Conservation (phyloP, 768 basidiomycete genomes). For the Auricularia cornea region DNA sequence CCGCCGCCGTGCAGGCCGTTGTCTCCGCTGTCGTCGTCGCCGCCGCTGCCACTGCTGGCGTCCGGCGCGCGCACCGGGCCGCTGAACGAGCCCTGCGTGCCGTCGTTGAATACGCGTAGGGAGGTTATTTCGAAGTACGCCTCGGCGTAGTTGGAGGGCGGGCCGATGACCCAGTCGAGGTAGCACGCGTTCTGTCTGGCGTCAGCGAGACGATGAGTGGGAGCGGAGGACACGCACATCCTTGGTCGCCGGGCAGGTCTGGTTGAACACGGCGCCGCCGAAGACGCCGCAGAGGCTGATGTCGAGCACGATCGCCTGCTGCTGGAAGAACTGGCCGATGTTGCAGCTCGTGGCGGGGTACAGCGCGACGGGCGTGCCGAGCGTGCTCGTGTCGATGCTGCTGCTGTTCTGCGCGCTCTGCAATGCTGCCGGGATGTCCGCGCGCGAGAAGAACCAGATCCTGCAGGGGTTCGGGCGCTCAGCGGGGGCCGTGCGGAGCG, state of each 20-base stretch:
- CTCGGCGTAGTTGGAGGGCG: slow-evolving; percentile 49
- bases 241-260: slow-evolving; percentile 3
- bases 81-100: background rate
- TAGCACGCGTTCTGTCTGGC: slow-evolving; percentile 41
- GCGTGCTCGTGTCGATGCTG: slow-evolving; percentile 37
- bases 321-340: slow-evolving; percentile 24
- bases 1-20: background rate
- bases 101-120: slow-evolving; percentile 36
- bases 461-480: slow-evolving; percentile 4
- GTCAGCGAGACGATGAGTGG: background rate
- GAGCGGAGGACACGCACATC: background rate
- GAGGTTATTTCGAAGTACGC: slow-evolving; percentile 69
- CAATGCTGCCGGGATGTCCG: slow-evolving; percentile 39
- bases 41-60: background rate
- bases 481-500: background rate
- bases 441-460: slow-evolving; percentile 19
- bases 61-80: background rate
- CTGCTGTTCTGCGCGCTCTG: slow-evolving; percentile 42
- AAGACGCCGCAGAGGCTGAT: slow-evolving; percentile 14
- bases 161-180: slow-evolving; percentile 57
- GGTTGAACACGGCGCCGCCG: slow-evolving; percentile 2
- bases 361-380: slow-evolving; percentile 63
- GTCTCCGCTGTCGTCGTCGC: background rate
- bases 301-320: slow-evolving; percentile 20
- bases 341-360: slow-evolving; percentile 52